Percentiles rank a stretch among this genome's conserved stretches.
Evolutionary conservation across 2,329 filamentous ascomycete species (phyloP).

Genomic region (Trichophaea hybrida): DNA sequence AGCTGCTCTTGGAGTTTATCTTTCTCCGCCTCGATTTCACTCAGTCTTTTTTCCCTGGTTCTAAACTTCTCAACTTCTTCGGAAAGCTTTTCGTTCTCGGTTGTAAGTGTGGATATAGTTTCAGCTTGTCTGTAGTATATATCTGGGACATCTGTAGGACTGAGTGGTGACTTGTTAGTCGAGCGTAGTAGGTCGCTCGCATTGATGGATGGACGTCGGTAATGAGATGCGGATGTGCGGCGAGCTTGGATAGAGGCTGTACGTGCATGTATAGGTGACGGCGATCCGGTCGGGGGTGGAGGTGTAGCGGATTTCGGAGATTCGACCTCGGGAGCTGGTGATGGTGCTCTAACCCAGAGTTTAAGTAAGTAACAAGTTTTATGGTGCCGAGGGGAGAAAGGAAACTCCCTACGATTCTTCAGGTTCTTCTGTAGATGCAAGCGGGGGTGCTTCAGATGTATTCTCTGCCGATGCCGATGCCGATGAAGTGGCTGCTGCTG

Average conservation of each 20-base stretch:
- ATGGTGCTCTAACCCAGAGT: neutral
- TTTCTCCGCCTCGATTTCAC: constrained; percentile 12
- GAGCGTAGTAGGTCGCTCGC: constrained; percentile 17
- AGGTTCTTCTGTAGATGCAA: neutral
- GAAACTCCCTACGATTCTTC: neutral
- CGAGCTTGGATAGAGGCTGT: constrained; percentile 16
- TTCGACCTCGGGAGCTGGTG: neutral
- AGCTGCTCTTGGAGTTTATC: constrained; percentile 19
- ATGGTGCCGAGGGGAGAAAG: too few relatives aligned
- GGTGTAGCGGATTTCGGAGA: neutral
- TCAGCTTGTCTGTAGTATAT: constrained; percentile 21
- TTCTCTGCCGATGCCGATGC: too few relatives aligned
- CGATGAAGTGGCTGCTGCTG: neutral
- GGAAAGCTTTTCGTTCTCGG: constrained; percentile 15
- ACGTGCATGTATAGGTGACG: constrained; percentile 8
- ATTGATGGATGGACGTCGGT: constrained; percentile 19
- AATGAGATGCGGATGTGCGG: constrained; percentile 9
- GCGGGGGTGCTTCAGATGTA: neutral
- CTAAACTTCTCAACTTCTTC: constrained; percentile 9
- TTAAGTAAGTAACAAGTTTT: neutral
- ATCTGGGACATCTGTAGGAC: constrained; percentile 16
- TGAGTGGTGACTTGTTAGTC: constrained; percentile 14
- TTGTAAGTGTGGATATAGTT: constrained; percentile 21
- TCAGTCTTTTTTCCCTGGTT: constrained; percentile 11
- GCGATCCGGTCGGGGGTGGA: neutral